Conservation (phyloP, 345 rosid genomes). For the Heritiera littoralis region DNA sequence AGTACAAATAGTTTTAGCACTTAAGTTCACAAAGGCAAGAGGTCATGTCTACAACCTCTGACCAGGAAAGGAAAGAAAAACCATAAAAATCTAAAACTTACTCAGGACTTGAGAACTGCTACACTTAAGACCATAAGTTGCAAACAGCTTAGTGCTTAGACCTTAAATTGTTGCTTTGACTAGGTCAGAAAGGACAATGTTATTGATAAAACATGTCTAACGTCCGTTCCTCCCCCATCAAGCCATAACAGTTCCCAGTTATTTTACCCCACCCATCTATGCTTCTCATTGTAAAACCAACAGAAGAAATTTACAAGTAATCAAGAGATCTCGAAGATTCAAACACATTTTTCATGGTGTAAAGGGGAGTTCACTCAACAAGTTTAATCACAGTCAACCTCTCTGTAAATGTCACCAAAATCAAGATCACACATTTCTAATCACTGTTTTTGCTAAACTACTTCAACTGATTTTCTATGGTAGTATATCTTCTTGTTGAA, state of each 20-base stretch:
- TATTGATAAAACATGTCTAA: not conserved
- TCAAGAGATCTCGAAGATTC: constrained; percentile 4
- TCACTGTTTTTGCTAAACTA: not conserved
- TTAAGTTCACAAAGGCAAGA: not conserved
- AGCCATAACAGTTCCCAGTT: not conserved
- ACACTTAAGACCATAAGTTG: not conserved
- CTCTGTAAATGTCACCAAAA: not conserved
- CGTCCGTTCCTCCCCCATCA: not conserved
- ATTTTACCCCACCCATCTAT: not conserved
- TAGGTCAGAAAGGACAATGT: not conserved
- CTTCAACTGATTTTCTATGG: not conserved
- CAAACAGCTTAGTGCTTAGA: not conserved
- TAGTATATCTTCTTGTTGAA: not conserved
- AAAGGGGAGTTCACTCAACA: not conserved
- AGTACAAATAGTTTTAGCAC: not conserved
- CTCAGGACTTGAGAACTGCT: not conserved
- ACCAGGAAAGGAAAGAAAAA: not conserved
- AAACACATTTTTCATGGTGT: not conserved
- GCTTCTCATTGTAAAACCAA: not conserved
- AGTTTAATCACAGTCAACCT: not conserved
- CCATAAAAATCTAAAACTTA: not conserved
- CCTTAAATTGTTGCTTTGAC: not conserved
- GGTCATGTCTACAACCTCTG: not conserved
- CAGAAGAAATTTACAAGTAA: not conserved
- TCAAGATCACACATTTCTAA: constrained; percentile 10